A percentile compares a stretch with the other conserved stretches of the same genome.
These are phyloP conservation scores for Butyriboletus loyo DNA, from an alignment of 768 basidiomycete genomes.

Conservation along the genomic window DNA sequence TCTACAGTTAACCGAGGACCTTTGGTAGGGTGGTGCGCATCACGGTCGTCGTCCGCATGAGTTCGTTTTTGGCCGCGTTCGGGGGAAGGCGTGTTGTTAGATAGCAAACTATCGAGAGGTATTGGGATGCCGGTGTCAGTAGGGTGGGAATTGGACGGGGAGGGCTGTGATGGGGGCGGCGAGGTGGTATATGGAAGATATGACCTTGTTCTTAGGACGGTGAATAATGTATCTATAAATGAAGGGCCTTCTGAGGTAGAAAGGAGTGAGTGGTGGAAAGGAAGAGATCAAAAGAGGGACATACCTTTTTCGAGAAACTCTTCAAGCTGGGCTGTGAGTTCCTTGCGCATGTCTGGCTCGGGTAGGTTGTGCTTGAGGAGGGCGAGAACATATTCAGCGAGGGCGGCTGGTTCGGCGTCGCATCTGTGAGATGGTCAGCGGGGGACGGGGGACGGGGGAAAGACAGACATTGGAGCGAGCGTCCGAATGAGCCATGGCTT, in stretches of 20 bases:
- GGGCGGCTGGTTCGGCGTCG: constrained; percentile 91
- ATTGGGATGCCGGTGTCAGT: constrained; percentile 75
- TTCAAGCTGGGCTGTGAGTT: constrained; percentile 71
- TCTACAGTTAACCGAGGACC: constrained; percentile 66
- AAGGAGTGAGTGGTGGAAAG: constrained; percentile 9
- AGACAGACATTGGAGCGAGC: constrained; percentile 80
- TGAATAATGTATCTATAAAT: constrained; percentile 87
- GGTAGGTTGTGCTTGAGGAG: constrained; percentile 87
- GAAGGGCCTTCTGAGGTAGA: constrained; percentile 51
- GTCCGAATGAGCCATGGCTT: constrained; percentile 87
- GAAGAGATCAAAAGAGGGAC: constrained; percentile 12
- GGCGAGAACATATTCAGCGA: constrained; percentile 93
- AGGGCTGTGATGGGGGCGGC: constrained; percentile 33
- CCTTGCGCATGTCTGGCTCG: constrained; percentile 77
- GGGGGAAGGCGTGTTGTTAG: constrained; percentile 43
- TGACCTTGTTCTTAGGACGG: constrained; percentile 79
- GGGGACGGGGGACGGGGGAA: not conserved
- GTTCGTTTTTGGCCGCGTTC: constrained; percentile 65
- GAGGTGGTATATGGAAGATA: constrained; percentile 71
- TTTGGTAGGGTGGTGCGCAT: constrained; percentile 60
- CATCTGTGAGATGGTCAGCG: constrained; percentile 52
- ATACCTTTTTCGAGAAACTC: constrained; percentile 92
- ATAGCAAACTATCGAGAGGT: constrained; percentile 63
- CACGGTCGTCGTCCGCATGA: constrained; percentile 58
- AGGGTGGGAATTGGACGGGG: constrained; percentile 34